A percentile compares a stretch with the other conserved stretches of the same genome.
Conservation (phyloP, 1,284 basidiomycete species). For the Ganoderma resinaceum region DNA sequence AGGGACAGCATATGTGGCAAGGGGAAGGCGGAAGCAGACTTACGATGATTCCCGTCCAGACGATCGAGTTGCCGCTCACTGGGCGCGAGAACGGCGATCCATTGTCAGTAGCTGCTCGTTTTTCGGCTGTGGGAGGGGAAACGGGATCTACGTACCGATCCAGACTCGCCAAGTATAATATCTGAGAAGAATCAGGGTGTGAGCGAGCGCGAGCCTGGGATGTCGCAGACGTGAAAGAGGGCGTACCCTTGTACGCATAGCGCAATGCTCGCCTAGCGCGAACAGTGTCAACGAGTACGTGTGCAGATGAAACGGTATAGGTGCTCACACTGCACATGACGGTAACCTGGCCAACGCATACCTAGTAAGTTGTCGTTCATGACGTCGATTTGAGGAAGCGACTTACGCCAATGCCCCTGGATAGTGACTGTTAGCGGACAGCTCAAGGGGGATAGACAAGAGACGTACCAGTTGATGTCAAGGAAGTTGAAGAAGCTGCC, state of each 20-base stretch:
- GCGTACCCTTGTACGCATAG: slow-evolving; percentile 30
- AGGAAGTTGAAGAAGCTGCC: slow-evolving; percentile 22
- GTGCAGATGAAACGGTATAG: background rate
- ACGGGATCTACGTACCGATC: slow-evolving; percentile 21
- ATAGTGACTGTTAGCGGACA: background rate
- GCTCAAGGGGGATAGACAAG: no score
- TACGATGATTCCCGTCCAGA: slow-evolving; percentile 26
- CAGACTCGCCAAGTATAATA: slow-evolving; percentile 31
- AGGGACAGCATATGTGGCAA: no score
- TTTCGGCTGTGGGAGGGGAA: background rate
- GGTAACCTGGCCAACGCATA: slow-evolving; percentile 17
- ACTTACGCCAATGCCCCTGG: slow-evolving; percentile 26
- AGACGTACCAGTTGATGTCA: slow-evolving; percentile 24
- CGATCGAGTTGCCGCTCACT: slow-evolving; percentile 27
- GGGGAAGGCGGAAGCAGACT: background rate
- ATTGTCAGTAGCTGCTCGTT: background rate
- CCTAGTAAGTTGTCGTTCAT: slow-evolving; percentile 4
- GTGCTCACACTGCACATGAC: slow-evolving; percentile 26
- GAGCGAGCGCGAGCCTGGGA: background rate
- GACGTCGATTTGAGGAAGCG: background rate
- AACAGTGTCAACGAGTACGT: background rate
- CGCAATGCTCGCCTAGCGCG: slow-evolving; percentile 23
- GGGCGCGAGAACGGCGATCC: background rate
- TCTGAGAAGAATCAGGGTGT: slow-evolving; percentile 6
- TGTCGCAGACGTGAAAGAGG: background rate